Conservation (phyloP, 345 rosid genomes). For the Clausena lansium region DNA sequence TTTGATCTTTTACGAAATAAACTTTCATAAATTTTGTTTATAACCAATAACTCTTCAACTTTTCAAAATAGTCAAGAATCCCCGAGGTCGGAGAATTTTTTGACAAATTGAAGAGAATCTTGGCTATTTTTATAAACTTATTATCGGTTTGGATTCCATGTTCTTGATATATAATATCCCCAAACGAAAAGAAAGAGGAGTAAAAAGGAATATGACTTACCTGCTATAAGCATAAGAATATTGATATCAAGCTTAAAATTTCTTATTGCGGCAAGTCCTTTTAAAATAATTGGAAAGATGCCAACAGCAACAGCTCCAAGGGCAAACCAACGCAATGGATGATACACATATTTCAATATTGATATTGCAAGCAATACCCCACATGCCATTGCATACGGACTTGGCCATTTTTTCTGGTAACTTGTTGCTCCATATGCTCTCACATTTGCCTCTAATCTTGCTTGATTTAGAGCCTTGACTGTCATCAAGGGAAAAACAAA, state of each 20-base stretch:
- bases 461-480: slow-evolving; percentile 86
- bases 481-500: background rate
- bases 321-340: slow-evolving; percentile 74
- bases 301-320: slow-evolving; percentile 66
- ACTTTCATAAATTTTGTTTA: background rate
- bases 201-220: slow-evolving; percentile 24
- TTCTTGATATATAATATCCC: too few species aligned
- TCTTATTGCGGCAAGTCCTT: slow-evolving; percentile 45
- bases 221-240: slow-evolving; percentile 72
- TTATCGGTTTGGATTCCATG: too few species aligned
- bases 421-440: slow-evolving; percentile 52
- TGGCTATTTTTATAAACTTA: background rate
- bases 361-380: slow-evolving; percentile 58
- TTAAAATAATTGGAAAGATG: slow-evolving; percentile 52
- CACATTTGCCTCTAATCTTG: slow-evolving; percentile 76
- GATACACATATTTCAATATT: slow-evolving; percentile 50
- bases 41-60: background rate
- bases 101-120: background rate
- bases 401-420: slow-evolving; percentile 79
- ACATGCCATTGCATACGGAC: slow-evolving; percentile 62
- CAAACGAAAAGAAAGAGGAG: background rate
- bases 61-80: too few species aligned
- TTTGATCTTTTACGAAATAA: too few species aligned
- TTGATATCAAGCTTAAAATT: slow-evolving; percentile 61
- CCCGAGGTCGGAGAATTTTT: background rate